phyloP scores from a whole-genome alignment of 805 yeast genomes.

The Wickerhamiella spandovensis region DNA sequence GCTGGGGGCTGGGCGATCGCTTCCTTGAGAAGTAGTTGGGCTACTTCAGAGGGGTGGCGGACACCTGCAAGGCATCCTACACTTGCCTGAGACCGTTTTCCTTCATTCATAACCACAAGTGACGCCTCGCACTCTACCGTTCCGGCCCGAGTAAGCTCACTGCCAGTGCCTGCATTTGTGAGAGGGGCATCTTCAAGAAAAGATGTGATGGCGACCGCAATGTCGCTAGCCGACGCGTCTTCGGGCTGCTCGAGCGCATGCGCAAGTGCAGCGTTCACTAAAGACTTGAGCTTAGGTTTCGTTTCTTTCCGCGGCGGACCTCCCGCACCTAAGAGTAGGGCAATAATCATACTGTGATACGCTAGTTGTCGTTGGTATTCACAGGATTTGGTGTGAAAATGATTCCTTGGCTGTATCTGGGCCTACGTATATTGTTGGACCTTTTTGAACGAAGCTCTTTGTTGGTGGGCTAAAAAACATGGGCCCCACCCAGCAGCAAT shows the following conservation, averaged over 20 bases:
- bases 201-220: constrained; percentile 5
- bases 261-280: neutral
- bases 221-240: neutral
- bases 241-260: neutral
- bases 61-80: constrained; percentile 24
- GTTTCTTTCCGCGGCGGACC: neutral
- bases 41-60: constrained; percentile 21
- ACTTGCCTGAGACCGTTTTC: constrained; percentile 16
- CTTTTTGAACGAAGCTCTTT: neutral
- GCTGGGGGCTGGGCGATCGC: neutral
- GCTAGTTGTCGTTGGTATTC: neutral
- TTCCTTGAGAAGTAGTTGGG: constrained; percentile 14
- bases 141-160: constrained; percentile 25
- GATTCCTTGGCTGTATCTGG: neutral
- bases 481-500: neutral
- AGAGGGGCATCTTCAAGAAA: constrained; percentile 24
- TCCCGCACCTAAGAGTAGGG: constrained; percentile 3
- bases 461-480: neutral
- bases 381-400: too few species aligned
- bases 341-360: constrained; percentile 1
- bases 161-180: constrained; percentile 31
- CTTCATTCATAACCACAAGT: constrained; percentile 14
- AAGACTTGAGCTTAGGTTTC: neutral
- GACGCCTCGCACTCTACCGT: constrained; percentile 31
- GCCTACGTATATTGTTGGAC: too few species aligned